These are phyloP conservation scores for Amphibolis antarctica DNA, from an alignment of 106 monocot species.

Conservation along the genomic window DNA sequence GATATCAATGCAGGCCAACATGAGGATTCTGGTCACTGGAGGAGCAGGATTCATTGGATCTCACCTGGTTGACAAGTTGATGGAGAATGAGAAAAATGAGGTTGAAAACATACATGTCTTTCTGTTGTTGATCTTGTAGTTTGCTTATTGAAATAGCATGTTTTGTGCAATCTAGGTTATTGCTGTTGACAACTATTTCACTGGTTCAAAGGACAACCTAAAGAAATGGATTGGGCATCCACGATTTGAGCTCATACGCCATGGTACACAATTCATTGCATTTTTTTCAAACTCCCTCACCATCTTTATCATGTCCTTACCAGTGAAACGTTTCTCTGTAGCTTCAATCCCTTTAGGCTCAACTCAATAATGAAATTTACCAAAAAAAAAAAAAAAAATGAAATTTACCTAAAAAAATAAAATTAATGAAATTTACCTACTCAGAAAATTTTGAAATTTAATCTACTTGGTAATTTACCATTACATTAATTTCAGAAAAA, in stretches of 20 bases:
- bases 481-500: too few relatives aligned
- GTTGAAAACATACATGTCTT: slow-evolving; percentile 4
- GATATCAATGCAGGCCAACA: slow-evolving; percentile 28
- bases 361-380: too few relatives aligned
- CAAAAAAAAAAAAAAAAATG: too few relatives aligned
- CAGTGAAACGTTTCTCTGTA: too few relatives aligned
- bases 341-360: too few relatives aligned
- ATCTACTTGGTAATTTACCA: too few relatives aligned
- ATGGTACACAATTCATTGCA: slow-evolving; percentile 35
- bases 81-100: slow-evolving; percentile 88
- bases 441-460: too few relatives aligned
- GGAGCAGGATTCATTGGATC: slow-evolving; percentile 81
- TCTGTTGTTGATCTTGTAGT: neutral
- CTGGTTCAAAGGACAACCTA: slow-evolving; percentile 91
- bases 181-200: slow-evolving; percentile 82
- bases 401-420: too few relatives aligned
- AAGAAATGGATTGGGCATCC: slow-evolving; percentile 84
- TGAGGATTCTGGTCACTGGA: slow-evolving; percentile 62
- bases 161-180: slow-evolving; percentile 9
- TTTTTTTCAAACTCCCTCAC: neutral
- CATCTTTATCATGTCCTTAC: slow-evolving; percentile 4
- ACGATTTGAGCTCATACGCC: slow-evolving; percentile 84
- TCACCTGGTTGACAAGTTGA: slow-evolving; percentile 72
- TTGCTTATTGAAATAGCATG: neutral
- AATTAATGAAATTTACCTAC: too few relatives aligned